Conservation (phyloP, 2,329 filamentous ascomycete genomes). For the Aspergillus ibericus region DNA sequence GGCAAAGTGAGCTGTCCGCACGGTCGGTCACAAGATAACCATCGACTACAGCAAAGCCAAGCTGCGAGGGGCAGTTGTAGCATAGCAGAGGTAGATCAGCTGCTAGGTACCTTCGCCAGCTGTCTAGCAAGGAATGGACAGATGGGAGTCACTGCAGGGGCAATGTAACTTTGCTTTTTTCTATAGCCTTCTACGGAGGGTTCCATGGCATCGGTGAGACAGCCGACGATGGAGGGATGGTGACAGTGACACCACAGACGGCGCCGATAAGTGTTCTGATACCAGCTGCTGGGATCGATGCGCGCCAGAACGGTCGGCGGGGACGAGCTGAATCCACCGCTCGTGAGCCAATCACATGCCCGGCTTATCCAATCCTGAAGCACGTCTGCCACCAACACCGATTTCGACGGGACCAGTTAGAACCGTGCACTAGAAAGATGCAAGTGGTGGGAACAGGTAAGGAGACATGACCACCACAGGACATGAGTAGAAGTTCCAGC, state of each 20-base stretch:
- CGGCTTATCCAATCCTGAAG: slow-evolving; percentile 29
- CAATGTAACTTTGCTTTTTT: not conserved
- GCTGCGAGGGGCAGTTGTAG: not conserved
- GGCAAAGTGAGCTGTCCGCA: not conserved
- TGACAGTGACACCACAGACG: not conserved
- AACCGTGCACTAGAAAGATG: not conserved
- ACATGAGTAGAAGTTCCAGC: not conserved
- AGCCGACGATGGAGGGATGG: not conserved
- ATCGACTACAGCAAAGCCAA: not conserved
- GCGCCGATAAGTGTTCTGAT: not conserved
- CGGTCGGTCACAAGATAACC: not conserved
- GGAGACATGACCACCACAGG: not conserved
- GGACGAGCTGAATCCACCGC: not conserved
- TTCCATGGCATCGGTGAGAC: not conserved
- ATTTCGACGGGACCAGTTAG: not conserved
- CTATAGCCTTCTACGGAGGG: not conserved
- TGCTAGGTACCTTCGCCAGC: not conserved
- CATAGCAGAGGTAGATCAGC: not conserved
- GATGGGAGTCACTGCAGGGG: not conserved
- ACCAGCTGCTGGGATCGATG: not conserved
- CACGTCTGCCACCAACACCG: too few species aligned
- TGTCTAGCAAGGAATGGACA: not conserved
- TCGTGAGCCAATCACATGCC: slow-evolving; percentile 27
- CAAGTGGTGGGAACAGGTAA: not conserved
- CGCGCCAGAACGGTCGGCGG: not conserved